These are phyloP conservation scores for Pseudocercospora eumusae DNA, from an alignment of 2,329 filamentous ascomycete species.

Conservation along the genomic window DNA sequence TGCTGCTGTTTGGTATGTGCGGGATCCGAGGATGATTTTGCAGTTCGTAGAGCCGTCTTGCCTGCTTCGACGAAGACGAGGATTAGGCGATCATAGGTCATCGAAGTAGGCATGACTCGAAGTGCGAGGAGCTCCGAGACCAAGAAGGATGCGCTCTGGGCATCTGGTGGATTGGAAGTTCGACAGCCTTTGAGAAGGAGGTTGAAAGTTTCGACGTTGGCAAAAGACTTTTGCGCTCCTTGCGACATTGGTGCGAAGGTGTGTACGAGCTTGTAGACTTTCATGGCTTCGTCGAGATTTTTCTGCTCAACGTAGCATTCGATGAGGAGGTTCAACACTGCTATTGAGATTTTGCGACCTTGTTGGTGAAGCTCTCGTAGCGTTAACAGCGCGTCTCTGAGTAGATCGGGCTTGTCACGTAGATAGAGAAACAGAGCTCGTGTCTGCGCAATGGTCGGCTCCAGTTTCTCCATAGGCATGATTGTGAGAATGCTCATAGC, in stretches of 20 bases:
- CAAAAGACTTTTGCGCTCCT: constrained; percentile 33
- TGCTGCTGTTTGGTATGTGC: constrained; percentile 4
- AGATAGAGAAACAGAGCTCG: constrained; percentile 63
- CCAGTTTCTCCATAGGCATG: constrained; percentile 66
- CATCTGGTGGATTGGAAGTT: constrained; percentile 40
- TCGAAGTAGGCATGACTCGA: constrained; percentile 55
- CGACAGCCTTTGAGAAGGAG: constrained; percentile 46
- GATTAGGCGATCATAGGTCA: constrained; percentile 65
- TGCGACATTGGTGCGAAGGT: constrained; percentile 37
- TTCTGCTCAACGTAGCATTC: constrained; percentile 51
- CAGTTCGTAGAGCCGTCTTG: constrained; percentile 20
- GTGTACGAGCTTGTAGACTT: constrained; percentile 63
- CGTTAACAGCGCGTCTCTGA: constrained; percentile 56
- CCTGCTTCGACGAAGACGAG: constrained; percentile 51
- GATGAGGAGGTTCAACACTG: constrained; percentile 55
- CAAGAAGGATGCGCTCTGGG: constrained; percentile 61
- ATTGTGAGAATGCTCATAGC: constrained; percentile 71
- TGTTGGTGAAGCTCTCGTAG: constrained; percentile 58
- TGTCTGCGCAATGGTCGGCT: constrained; percentile 62
- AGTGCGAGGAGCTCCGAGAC: constrained; percentile 63
- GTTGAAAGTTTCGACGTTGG: constrained; percentile 61
- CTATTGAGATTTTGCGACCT: constrained; percentile 54
- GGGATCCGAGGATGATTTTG: neutral
- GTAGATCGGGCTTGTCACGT: constrained; percentile 47
- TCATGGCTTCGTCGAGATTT: constrained; percentile 55